A percentile compares a stretch with the other conserved stretches of the same genome.
Conservation (phyloP, 2,329 filamentous ascomycete species). For the Pezicula radicicola region DNA sequence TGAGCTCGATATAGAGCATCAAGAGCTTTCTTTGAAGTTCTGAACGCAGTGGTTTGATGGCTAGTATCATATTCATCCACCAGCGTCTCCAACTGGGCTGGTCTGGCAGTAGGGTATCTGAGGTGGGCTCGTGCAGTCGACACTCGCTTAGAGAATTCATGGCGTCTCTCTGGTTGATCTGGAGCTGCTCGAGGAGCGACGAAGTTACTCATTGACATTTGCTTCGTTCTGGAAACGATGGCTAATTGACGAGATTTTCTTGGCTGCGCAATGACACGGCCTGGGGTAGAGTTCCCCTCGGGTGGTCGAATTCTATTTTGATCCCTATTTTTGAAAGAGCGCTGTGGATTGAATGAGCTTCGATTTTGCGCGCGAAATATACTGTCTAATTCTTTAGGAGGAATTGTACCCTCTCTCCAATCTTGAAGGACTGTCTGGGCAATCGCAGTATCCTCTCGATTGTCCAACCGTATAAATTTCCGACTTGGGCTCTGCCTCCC, state of each 20-base stretch:
- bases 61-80: conserved; percentile 31
- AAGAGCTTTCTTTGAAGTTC: conserved; percentile 48
- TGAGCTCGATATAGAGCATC: conserved; percentile 50
- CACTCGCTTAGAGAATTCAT: neutral
- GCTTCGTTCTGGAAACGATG: conserved; percentile 14
- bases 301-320: conserved; percentile 10
- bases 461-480: conserved; percentile 60
- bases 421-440: conserved; percentile 48
- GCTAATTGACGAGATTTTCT: conserved; percentile 11
- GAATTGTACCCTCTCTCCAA: conserved; percentile 44
- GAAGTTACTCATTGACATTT: conserved; percentile 27
- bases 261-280: neutral
- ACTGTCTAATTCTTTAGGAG: conserved; percentile 7
- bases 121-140: conserved; percentile 1
- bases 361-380: neutral
- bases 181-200: conserved; percentile 17
- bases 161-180: neutral
- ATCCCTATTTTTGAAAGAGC: too few species aligned
- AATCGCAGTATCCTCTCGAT: conserved; percentile 57
- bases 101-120: conserved; percentile 30
- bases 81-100: conserved; percentile 54
- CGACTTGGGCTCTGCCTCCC: conserved; percentile 52
- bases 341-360: conserved; percentile 16
- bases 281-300: neutral
- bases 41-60: conserved; percentile 37